Percentiles rank a stretch among this genome's conserved stretches.
Evolutionary conservation across 2,329 filamentous ascomycete genomes (phyloP).

Genomic region (Aspergillus fumigatiaffinis): DNA sequence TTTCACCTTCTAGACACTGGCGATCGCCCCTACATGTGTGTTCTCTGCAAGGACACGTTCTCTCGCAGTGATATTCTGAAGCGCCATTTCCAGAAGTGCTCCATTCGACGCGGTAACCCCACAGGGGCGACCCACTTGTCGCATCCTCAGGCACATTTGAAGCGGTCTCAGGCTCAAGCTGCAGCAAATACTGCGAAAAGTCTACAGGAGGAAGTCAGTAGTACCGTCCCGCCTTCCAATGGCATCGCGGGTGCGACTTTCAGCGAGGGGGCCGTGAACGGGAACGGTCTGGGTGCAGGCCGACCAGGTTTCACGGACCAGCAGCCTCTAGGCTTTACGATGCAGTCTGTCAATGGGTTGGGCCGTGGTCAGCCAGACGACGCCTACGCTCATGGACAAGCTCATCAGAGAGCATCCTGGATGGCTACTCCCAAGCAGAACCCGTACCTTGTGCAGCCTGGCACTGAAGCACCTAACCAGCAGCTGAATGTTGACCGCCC

Average conservation of each 20-base stretch:
- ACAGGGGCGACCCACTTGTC: slow-evolving; percentile 92
- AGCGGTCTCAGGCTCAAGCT: slow-evolving; percentile 59
- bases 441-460: slow-evolving; percentile 41
- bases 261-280: slow-evolving; percentile 42
- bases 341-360: slow-evolving; percentile 41
- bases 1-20: slow-evolving; percentile 70
- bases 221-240: slow-evolving; percentile 41
- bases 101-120: slow-evolving; percentile 90
- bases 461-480: slow-evolving; percentile 39
- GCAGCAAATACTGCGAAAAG: slow-evolving; percentile 40
- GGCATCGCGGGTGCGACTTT: slow-evolving; percentile 41
- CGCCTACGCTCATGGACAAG: slow-evolving; percentile 33
- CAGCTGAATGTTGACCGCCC: slow-evolving; percentile 43
- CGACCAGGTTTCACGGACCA: slow-evolving; percentile 40
- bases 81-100: slow-evolving; percentile 99
- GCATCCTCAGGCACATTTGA: slow-evolving; percentile 84
- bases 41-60: slow-evolving; percentile 96
- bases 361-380: slow-evolving; percentile 37
- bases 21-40: slow-evolving; percentile 96
- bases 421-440: slow-evolving; percentile 44
- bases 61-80: slow-evolving; percentile 97
- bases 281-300: slow-evolving; percentile 36
- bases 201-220: slow-evolving; percentile 45
- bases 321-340: slow-evolving; percentile 41
- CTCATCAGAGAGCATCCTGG: slow-evolving; percentile 39